phyloP scores from a whole-genome alignment of 345 rosid genomes.

The Geranium rotundifolium region DNA sequence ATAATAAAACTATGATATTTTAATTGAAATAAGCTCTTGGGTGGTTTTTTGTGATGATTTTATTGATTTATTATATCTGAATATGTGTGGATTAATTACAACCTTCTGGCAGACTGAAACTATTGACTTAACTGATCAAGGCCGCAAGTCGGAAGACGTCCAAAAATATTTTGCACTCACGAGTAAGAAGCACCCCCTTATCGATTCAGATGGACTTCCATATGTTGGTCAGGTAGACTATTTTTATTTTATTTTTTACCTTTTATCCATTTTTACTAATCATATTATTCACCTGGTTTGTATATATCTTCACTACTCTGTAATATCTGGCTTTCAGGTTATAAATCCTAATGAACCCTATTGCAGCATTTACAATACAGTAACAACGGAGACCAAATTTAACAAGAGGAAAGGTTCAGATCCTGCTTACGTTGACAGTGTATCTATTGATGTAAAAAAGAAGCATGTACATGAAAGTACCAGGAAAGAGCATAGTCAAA shows the following conservation, averaged over 20 bases:
- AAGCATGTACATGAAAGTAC: constrained; percentile 10
- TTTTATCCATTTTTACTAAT: neutral
- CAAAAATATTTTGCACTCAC: constrained; percentile 25
- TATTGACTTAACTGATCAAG: constrained; percentile 55
- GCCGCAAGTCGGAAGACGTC: constrained; percentile 33
- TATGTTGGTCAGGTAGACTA: constrained; percentile 76
- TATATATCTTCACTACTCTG: constrained; percentile 1
- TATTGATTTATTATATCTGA: neutral
- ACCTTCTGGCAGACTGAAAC: constrained; percentile 62
- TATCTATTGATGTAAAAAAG: constrained; percentile 66
- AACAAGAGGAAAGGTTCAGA: constrained; percentile 57
- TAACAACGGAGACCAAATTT: constrained; percentile 28
- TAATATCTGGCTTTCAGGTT: constrained; percentile 32
- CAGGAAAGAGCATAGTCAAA: constrained; percentile 32
- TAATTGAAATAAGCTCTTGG: too few species aligned
- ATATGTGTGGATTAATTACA: neutral
- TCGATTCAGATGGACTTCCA: constrained; percentile 92
- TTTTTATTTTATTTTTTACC: constrained; percentile 2
- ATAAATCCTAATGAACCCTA: constrained; percentile 59
- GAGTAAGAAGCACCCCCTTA: constrained; percentile 20
- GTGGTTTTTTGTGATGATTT: neutral
- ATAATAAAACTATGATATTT: too few species aligned
- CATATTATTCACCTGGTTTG: neutral
- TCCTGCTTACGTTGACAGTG: constrained; percentile 63
- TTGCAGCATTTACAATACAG: constrained; percentile 51